These are phyloP conservation scores for Aspergillus carlsbadensis DNA, from an alignment of 495 filamentous ascomycete genomes.

Conservation along the genomic window DNA sequence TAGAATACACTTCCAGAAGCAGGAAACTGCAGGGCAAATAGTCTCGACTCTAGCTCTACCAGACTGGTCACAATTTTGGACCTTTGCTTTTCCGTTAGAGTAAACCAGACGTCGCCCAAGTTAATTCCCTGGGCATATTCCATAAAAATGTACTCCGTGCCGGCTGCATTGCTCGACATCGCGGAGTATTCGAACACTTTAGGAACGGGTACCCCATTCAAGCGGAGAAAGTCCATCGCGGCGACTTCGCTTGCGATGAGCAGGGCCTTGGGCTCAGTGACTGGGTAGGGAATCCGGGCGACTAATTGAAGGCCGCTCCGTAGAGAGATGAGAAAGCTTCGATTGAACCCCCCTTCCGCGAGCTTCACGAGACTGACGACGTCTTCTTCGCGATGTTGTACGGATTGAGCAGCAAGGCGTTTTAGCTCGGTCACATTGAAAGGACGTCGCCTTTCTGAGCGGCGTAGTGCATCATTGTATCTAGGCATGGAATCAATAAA, in stretches of 20 bases:
- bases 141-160: constrained; percentile 17
- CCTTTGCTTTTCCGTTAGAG: constrained; percentile 10
- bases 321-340: constrained; percentile 26
- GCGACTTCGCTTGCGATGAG: constrained; percentile 38
- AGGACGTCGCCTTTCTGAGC: constrained; percentile 14
- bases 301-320: constrained; percentile 24
- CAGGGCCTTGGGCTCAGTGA: constrained; percentile 26
- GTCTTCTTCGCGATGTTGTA: constrained; percentile 13
- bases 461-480: constrained; percentile 26
- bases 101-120: constrained; percentile 21
- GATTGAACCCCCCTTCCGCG: constrained; percentile 35
- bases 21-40: constrained; percentile 16
- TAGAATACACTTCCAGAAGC: constrained; percentile 23
- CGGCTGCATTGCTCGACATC: neutral
- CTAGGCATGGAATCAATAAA: neutral
- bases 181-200: constrained; percentile 13
- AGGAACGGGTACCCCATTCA: constrained; percentile 30
- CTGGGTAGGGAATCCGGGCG: constrained; percentile 25
- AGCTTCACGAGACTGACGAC: constrained; percentile 27
- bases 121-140: neutral
- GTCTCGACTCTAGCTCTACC: constrained; percentile 16
- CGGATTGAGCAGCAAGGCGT: constrained; percentile 20
- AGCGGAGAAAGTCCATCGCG: constrained; percentile 30
- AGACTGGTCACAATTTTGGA: constrained; percentile 6
- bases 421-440: constrained; percentile 31